A percentile compares a stretch with the other conserved stretches of the same genome.
These are phyloP conservation scores for Corynespora cassiicola DNA, from an alignment of 2,329 filamentous ascomycete genomes.

Conservation along the genomic window DNA sequence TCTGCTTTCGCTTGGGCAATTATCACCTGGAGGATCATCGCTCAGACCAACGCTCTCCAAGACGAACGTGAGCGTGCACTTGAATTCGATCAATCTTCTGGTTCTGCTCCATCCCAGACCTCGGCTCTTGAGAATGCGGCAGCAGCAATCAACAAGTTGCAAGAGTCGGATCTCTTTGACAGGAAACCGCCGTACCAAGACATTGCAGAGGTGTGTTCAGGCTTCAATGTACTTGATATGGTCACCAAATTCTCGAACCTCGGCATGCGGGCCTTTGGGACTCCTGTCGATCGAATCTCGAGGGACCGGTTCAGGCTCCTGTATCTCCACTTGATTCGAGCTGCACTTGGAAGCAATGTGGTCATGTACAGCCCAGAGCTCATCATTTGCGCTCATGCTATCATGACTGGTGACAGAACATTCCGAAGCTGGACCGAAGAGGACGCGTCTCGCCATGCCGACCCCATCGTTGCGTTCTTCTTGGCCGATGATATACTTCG, in stretches of 20 bases:
- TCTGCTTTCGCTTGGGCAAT: conserved; percentile 83
- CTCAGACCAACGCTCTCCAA: conserved; percentile 27
- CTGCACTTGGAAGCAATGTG: conserved; percentile 62
- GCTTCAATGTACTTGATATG: conserved; percentile 29
- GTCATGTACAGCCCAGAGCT: conserved; percentile 77
- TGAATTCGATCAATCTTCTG: conserved; percentile 22
- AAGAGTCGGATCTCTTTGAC: conserved; percentile 33
- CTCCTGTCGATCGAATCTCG: conserved; percentile 58
- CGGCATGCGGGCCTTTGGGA: conserved; percentile 51
- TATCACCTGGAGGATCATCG: conserved; percentile 52
- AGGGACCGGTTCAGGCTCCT: conserved; percentile 68
- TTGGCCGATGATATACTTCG: conserved; percentile 64
- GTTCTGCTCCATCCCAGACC: conserved; percentile 16
- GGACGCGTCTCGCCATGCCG: conserved; percentile 21
- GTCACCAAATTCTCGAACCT: conserved; percentile 33
- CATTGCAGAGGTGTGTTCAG: conserved; percentile 32
- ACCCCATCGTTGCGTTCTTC: conserved; percentile 57
- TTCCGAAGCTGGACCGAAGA: conserved; percentile 42
- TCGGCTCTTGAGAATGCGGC: conserved; percentile 36
- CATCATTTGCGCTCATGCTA: conserved; percentile 68
- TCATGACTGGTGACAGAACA: conserved; percentile 61
- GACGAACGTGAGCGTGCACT: conserved; percentile 35
- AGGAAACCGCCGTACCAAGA: conserved; percentile 30
- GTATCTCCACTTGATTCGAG: conserved; percentile 74
- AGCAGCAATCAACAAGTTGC: conserved; percentile 25